Percentiles rank a stretch among this genome's conserved stretches.
phyloP scores from a whole-genome alignment of 2,329 filamentous ascomycete genomes.

The Graphilbum sp. region DNA sequence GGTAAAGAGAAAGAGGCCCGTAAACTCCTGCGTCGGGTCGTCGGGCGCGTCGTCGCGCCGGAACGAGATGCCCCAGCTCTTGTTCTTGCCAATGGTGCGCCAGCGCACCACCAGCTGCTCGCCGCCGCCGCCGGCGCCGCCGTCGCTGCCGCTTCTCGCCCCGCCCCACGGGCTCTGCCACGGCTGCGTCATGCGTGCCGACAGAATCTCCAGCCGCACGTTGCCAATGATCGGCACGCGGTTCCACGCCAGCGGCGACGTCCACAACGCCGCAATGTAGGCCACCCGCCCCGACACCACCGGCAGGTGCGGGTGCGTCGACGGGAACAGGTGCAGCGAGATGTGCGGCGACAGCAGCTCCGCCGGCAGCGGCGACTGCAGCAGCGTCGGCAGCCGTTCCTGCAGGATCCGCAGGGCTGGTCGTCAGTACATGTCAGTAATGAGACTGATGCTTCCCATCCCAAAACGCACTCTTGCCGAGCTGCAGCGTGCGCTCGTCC shows the following conservation, averaged over 20 bases:
- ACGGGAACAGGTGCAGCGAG: conserved; percentile 52
- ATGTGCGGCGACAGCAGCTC: conserved; percentile 64
- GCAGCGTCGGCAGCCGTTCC: conserved; percentile 48
- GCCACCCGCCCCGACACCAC: conserved; percentile 81
- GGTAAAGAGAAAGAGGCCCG: conserved; percentile 85
- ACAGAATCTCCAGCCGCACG: conserved; percentile 71
- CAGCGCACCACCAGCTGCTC: conserved; percentile 87
- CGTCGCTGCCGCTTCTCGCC: neutral
- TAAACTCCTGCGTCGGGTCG: conserved; percentile 49
- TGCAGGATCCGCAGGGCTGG: conserved; percentile 48
- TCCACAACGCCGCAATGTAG: conserved; percentile 90
- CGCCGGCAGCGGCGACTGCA: conserved; percentile 51
- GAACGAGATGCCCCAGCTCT: neutral
- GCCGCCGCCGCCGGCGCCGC: conserved; percentile 35
- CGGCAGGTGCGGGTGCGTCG: conserved; percentile 75
- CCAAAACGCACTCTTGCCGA: conserved; percentile 39
- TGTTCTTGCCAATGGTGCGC: conserved; percentile 42
- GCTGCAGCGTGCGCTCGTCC: conserved; percentile 42
- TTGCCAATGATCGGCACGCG: conserved; percentile 81
- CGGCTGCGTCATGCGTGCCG: conserved; percentile 65
- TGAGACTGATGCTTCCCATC: neutral
- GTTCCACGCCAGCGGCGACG: conserved; percentile 90
- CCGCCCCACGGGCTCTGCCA: conserved; percentile 19
- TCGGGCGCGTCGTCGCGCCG: conserved; percentile 10
- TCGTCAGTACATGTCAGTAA: neutral